Percentiles rank a stretch among this genome's conserved stretches.
Evolutionary conservation across 495 filamentous ascomycete species (phyloP).

Genomic region (Pseudevernia furfuracea): DNA sequence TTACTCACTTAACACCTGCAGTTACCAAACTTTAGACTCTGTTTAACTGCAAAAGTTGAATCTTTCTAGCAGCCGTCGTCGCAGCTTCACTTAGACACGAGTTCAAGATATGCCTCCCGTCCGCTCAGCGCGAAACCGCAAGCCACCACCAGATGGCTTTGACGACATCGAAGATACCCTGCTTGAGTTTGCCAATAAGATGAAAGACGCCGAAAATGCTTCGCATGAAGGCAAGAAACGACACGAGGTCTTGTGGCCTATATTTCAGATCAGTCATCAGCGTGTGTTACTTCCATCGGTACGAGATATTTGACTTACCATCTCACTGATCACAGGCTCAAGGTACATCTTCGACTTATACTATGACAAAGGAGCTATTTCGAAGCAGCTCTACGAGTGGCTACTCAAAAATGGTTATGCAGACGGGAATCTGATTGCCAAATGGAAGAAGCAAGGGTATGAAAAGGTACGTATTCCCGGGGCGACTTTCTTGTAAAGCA

Average conservation of each 20-base stretch:
- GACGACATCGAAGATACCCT: constrained; percentile 95
- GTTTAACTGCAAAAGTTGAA: too few species aligned
- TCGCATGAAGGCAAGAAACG: constrained; percentile 70
- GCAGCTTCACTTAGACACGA: not conserved
- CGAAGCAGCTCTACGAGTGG: constrained; percentile 86
- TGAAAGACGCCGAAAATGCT: constrained; percentile 93
- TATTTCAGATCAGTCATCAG: constrained; percentile 96
- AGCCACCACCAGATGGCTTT: constrained; percentile 91
- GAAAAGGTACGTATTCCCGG: constrained; percentile 64
- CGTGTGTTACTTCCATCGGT: constrained; percentile 43
- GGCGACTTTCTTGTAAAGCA: not conserved
- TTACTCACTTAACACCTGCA: too few species aligned
- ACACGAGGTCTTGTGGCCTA: constrained; percentile 88
- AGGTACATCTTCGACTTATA: constrained; percentile 97
- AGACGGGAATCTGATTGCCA: constrained; percentile 89
- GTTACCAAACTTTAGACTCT: too few species aligned
- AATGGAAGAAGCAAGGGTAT: constrained; percentile 99
- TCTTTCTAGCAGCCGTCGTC: not conserved
- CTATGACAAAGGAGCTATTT: constrained; percentile 95
- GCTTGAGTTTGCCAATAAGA: constrained; percentile 91
- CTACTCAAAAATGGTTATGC: constrained; percentile 94
- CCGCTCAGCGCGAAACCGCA: constrained; percentile 66
- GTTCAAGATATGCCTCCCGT: constrained; percentile 69
- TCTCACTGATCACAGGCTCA: constrained; percentile 41
- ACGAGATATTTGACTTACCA: constrained; percentile 9